Conservation (phyloP, 1,139 yeast genomes). For the Diutina neorugosa region DNA sequence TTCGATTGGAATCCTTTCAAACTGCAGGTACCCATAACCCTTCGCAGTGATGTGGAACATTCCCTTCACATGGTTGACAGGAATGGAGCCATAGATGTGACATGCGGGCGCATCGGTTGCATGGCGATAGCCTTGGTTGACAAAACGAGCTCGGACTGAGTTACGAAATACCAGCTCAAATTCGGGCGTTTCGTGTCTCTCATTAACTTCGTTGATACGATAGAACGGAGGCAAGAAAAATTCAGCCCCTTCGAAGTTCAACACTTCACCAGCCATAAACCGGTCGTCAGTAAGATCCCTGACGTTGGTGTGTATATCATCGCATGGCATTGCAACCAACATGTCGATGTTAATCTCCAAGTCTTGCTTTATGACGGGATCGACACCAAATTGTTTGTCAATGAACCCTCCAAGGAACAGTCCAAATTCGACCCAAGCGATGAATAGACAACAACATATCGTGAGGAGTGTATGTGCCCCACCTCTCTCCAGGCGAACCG, state of each 20-base stretch:
- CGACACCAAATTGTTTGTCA: conserved; percentile 69
- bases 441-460: conserved; percentile 45
- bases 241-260: conserved; percentile 52
- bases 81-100: conserved; percentile 76
- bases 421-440: conserved; percentile 82
- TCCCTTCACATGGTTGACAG: conserved; percentile 79
- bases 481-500: conserved; percentile 65
- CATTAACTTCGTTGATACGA: conserved; percentile 29
- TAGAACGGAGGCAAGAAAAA: conserved; percentile 42
- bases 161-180: conserved; percentile 55
- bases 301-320: conserved; percentile 60
- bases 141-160: conserved; percentile 52
- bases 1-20: conserved; percentile 34
- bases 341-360: conserved; percentile 69
- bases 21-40: conserved; percentile 40
- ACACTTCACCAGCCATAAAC: conserved; percentile 61
- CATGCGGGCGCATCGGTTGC: conserved; percentile 65
- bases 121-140: conserved; percentile 24
- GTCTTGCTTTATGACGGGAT: conserved; percentile 44
- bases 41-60: conserved; percentile 75
- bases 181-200: conserved; percentile 47
- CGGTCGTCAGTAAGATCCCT: conserved; percentile 70
- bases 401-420: conserved; percentile 75
- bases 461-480: conserved; percentile 65
- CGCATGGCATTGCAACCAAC: conserved; percentile 78